phyloP scores from a whole-genome alignment of 495 filamentous ascomycete genomes.

The Lasiosphaeriaceae sp. region DNA sequence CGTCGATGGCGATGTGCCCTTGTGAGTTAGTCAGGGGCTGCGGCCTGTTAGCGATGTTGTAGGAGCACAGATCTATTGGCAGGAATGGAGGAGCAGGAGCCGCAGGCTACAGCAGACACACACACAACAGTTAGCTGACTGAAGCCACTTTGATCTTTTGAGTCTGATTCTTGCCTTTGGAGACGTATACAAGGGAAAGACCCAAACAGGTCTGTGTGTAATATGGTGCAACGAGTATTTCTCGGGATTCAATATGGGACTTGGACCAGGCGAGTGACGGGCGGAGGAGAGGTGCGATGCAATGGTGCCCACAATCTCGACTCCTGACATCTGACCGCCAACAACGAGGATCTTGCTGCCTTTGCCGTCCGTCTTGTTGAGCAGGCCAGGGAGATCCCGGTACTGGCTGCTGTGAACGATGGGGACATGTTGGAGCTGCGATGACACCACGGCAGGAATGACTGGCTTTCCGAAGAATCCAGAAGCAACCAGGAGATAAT shows the following conservation, averaged over 20 bases:
- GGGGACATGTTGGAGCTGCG: slow-evolving; percentile 27
- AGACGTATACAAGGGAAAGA: slow-evolving; percentile 59
- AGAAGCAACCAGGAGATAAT: slow-evolving; percentile 68
- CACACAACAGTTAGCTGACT: neutral
- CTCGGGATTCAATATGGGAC: slow-evolving; percentile 26
- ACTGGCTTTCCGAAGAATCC: slow-evolving; percentile 70
- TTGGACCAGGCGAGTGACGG: slow-evolving; percentile 39
- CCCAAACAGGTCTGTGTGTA: slow-evolving; percentile 66
- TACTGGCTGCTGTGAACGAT: slow-evolving; percentile 62
- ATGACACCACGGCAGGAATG: slow-evolving; percentile 42
- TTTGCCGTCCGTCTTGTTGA: slow-evolving; percentile 22
- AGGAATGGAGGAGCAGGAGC: slow-evolving; percentile 56
- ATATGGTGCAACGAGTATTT: slow-evolving; percentile 62
- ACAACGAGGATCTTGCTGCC: slow-evolving; percentile 69
- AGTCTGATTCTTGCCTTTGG: slow-evolving; percentile 43
- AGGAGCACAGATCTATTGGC: slow-evolving; percentile 72
- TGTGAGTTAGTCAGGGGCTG: slow-evolving; percentile 52
- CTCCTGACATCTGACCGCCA: slow-evolving; percentile 80
- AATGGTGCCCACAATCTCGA: slow-evolving; percentile 69
- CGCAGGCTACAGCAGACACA: slow-evolving; percentile 29
- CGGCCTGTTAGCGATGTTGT: slow-evolving; percentile 62
- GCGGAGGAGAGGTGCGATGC: slow-evolving; percentile 65
- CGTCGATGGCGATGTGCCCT: slow-evolving; percentile 55
- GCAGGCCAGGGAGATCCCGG: slow-evolving; percentile 34
- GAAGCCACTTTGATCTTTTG: no score